Evolutionary conservation across 1,284 basidiomycete genomes (phyloP).

Genomic region (Pseudozyma sp.): DNA sequence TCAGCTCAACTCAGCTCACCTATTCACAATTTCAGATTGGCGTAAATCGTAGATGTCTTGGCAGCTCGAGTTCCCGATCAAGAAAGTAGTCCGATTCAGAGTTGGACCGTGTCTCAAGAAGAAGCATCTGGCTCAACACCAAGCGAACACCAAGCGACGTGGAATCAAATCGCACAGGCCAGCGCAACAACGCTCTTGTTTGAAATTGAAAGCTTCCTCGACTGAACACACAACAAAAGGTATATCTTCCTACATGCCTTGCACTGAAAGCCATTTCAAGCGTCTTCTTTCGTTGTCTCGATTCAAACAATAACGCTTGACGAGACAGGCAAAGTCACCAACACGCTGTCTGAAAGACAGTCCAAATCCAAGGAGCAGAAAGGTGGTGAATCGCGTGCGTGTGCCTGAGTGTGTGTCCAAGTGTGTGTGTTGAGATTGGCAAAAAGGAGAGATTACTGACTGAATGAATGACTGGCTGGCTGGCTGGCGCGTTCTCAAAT

Average conservation of each 20-base stretch:
- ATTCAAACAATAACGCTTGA: no score
- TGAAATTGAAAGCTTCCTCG: background rate
- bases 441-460: background rate
- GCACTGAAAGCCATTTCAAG: no score
- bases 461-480: conserved; percentile 3
- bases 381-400: no score
- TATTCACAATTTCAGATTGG: background rate
- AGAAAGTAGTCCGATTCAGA: background rate
- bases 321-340: no score
- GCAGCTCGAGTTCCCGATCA: background rate
- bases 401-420: background rate
- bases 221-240: no score
- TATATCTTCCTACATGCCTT: no score
- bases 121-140: background rate
- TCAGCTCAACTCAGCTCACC: conserved; percentile 3
- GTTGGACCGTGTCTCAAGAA: conserved; percentile 7
- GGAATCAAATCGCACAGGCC: conserved; percentile 19
- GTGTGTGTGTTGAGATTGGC: background rate
- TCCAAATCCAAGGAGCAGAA: no score
- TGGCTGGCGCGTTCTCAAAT: background rate
- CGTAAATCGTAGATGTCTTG: background rate
- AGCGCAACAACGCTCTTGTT: background rate
- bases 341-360: no score
- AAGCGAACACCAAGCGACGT: conserved; percentile 8
- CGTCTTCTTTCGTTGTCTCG: no score